Conservation (phyloP, 2,329 filamentous ascomycete genomes). For the Diaporthe destruens region DNA sequence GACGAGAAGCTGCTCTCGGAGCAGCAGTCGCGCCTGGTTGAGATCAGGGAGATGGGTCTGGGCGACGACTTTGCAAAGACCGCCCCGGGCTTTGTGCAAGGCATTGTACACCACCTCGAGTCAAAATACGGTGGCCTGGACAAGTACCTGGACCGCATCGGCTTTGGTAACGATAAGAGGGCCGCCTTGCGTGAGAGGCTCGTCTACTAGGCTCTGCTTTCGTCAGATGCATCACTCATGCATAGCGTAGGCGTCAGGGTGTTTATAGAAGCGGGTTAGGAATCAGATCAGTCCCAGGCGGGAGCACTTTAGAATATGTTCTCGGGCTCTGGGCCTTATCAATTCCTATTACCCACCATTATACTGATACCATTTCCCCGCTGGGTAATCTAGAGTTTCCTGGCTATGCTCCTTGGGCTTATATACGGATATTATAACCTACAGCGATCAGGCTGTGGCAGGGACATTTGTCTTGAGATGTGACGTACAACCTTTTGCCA, state of each 20-base stretch:
- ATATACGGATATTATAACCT: too few relatives aligned
- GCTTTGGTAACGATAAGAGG: constrained; percentile 63
- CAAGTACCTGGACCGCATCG: constrained; percentile 74
- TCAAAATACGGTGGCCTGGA: constrained; percentile 74
- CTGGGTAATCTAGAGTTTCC: too few relatives aligned
- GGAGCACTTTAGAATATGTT: not conserved
- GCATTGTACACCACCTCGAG: constrained; percentile 69
- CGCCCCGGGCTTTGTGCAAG: constrained; percentile 72
- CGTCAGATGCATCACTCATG: not conserved
- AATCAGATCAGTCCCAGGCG: not conserved
- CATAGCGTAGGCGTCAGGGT: not conserved
- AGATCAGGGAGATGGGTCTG: constrained; percentile 79
- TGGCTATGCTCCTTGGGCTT: too few relatives aligned
- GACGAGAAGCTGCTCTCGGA: constrained; percentile 70
- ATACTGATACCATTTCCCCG: not conserved
- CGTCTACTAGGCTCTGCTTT: constrained; percentile 52
- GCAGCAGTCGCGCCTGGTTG: constrained; percentile 71
- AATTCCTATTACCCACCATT: not conserved
- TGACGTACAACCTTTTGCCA: not conserved
- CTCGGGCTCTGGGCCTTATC: not conserved
- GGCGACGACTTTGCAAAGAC: constrained; percentile 79
- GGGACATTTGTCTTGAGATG: not conserved
- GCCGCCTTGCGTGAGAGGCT: constrained; percentile 56
- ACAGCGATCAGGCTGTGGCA: not conserved
- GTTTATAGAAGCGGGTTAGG: too few relatives aligned